phyloP scores from a whole-genome alignment of 768 basidiomycete species.

The Podaxis sp. region DNA sequence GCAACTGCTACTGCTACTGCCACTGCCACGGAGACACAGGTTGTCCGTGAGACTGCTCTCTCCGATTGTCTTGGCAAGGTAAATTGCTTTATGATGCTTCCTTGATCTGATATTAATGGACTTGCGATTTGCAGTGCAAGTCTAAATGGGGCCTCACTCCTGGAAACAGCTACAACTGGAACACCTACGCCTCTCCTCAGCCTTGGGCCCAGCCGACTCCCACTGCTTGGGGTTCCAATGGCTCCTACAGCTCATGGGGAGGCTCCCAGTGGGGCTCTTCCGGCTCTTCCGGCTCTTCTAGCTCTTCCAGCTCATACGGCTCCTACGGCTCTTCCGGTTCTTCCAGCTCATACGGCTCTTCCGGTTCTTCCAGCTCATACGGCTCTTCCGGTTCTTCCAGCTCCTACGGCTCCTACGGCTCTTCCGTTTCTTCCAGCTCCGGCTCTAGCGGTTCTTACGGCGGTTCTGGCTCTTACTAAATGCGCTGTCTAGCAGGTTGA shows the following conservation, averaged over 20 bases:
- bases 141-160: constrained; percentile 44
- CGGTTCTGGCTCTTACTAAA: constrained; percentile 26
- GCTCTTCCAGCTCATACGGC: too few relatives aligned
- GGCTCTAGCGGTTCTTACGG: constrained; percentile 19
- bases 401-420: background rate
- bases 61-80: constrained; percentile 50
- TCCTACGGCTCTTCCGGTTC: constrained; percentile 16
- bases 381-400: too few relatives aligned
- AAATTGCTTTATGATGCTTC: constrained; percentile 11
- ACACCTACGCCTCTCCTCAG: constrained; percentile 36
- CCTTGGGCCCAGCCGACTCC: constrained; percentile 1
- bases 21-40: constrained; percentile 29
- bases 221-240: constrained; percentile 11
- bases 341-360: constrained; percentile 16
- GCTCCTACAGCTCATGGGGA: constrained; percentile 16
- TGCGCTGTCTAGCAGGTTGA: constrained; percentile 11
- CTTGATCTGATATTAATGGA: constrained; percentile 12
- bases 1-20: constrained; percentile 37
- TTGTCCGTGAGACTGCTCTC: constrained; percentile 46
- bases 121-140: constrained; percentile 44
- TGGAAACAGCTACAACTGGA: constrained; percentile 47
- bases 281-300: constrained; percentile 5
- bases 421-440: constrained; percentile 18
- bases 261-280: constrained; percentile 10
- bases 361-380: constrained; percentile 15